These are phyloP conservation scores for Lentithecium fluviatile DNA, from an alignment of 495 filamentous ascomycete species.

Conservation along the genomic window DNA sequence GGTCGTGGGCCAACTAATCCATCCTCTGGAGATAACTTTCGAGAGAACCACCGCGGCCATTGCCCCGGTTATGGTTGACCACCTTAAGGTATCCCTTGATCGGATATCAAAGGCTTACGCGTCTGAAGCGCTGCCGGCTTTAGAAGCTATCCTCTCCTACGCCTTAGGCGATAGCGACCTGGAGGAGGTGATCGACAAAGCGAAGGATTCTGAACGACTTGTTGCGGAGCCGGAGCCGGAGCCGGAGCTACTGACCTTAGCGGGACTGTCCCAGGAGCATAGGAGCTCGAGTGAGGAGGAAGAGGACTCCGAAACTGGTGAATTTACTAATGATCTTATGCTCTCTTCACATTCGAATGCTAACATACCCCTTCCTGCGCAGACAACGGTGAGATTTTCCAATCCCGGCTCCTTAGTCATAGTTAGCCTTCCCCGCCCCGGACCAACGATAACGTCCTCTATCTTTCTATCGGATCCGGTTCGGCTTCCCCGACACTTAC, in stretches of 20 bases:
- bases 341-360: constrained; percentile 65
- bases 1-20: constrained; percentile 33
- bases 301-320: constrained; percentile 52
- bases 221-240: no score
- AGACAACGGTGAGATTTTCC: constrained; percentile 75
- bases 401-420: constrained; percentile 77
- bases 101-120: constrained; percentile 56
- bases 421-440: constrained; percentile 64
- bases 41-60: constrained; percentile 74
- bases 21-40: constrained; percentile 62
- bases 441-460: neutral
- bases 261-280: constrained; percentile 56
- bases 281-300: constrained; percentile 86
- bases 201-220: no score
- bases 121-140: constrained; percentile 67
- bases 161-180: constrained; percentile 79
- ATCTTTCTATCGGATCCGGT: constrained; percentile 50
- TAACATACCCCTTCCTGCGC: constrained; percentile 71
- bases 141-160: constrained; percentile 80
- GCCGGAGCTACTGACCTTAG: constrained; percentile 42
- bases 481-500: constrained; percentile 59
- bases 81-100: constrained; percentile 47
- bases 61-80: constrained; percentile 63
- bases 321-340: constrained; percentile 47
- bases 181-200: constrained; percentile 47